These are phyloP conservation scores for Zygoascus bituminiphila DNA, from an alignment of 805 yeast species.

Conservation along the genomic window DNA sequence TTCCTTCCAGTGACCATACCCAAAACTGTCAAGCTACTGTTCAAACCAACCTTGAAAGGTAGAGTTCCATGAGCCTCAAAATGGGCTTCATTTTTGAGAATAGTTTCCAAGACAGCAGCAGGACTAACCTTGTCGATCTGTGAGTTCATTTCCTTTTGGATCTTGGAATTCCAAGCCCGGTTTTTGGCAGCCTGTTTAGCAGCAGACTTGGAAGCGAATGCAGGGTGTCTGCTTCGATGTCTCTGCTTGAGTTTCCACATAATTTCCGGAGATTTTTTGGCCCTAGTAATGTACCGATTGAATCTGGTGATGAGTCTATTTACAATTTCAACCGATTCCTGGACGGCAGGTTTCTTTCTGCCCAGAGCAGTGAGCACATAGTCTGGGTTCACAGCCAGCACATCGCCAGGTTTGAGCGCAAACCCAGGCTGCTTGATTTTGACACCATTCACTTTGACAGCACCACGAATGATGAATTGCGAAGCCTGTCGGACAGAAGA, in stretches of 20 bases:
- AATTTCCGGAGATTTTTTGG: conserved; percentile 46
- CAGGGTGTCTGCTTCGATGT: conserved; percentile 17
- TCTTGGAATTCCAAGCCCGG: conserved; percentile 32
- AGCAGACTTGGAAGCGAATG: conserved; percentile 14
- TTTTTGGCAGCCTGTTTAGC: conserved; percentile 8
- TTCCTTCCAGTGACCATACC: conserved; percentile 20
- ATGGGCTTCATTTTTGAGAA: conserved; percentile 18
- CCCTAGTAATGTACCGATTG: conserved; percentile 63
- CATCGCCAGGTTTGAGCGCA: conserved; percentile 73
- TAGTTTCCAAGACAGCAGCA: conserved; percentile 23
- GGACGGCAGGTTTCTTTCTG: conserved; percentile 67
- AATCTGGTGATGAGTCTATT: conserved; percentile 63
- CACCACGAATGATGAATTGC: conserved; percentile 70
- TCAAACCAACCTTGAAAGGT: conserved; percentile 13
- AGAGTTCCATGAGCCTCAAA: conserved; percentile 13
- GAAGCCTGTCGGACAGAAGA: conserved; percentile 91
- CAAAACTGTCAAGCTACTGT: conserved; percentile 16
- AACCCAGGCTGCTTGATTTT: conserved; percentile 70
- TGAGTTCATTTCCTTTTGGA: conserved; percentile 36
- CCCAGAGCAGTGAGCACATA: conserved; percentile 82
- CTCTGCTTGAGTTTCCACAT: conserved; percentile 37
- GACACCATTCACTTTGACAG: conserved; percentile 81
- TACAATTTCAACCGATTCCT: conserved; percentile 60
- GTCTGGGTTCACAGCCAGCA: conserved; percentile 78
- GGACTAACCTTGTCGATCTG: conserved; percentile 27